These are phyloP conservation scores for Neurospora sp. DNA, from an alignment of 495 filamentous ascomycete genomes.

Conservation along the genomic window DNA sequence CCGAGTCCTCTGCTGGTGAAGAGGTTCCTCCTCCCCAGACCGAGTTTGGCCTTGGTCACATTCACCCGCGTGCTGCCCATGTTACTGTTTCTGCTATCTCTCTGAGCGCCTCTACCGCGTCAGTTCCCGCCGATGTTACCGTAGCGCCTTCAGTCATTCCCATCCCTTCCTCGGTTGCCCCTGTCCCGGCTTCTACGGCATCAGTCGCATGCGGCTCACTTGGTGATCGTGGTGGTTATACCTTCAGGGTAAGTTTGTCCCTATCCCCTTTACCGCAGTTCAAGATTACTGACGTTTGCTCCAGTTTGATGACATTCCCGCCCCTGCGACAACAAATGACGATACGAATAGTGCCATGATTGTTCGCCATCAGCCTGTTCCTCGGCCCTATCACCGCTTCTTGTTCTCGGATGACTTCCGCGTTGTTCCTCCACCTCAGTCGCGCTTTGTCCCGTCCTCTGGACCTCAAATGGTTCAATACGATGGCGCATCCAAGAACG, in stretches of 20 bases:
- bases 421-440: background rate
- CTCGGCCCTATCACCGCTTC: background rate
- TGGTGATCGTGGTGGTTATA: background rate
- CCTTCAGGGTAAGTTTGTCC: background rate
- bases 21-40: slow-evolving; percentile 11
- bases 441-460: background rate
- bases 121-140: background rate
- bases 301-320: background rate
- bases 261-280: background rate
- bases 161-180: background rate
- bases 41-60: slow-evolving; percentile 4
- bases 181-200: background rate
- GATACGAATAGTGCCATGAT: background rate
- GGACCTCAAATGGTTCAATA: background rate
- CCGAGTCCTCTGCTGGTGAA: background rate
- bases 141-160: background rate
- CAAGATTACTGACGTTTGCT: background rate
- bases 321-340: background rate
- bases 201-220: background rate
- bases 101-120: background rate
- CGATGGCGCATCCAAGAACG: background rate
- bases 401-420: background rate
- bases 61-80: background rate
- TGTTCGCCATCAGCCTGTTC: background rate
- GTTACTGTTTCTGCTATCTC: background rate